Conservation (phyloP, 306 rosid genomes). For the Acacia crassicarpa region DNA sequence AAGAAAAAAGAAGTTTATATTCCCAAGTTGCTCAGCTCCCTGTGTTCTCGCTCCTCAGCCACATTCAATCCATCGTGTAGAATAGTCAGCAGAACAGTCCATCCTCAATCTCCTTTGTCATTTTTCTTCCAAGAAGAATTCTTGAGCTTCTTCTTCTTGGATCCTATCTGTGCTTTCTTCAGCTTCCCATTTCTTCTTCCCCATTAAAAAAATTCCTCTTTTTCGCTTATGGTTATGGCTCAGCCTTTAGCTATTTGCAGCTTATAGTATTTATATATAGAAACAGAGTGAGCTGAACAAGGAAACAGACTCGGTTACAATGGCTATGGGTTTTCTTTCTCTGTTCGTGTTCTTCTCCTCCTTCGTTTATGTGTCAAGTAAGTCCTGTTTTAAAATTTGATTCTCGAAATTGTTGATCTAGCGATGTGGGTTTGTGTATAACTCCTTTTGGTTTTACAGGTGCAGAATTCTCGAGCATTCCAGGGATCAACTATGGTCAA, state of each 20-base stretch:
- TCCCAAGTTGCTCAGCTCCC: background rate
- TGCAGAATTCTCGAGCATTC: constrained; percentile 45
- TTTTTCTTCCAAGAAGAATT: background rate
- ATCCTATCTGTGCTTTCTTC: background rate
- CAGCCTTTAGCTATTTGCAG: background rate
- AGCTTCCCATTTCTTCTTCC: constrained; percentile 4
- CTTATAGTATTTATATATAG: background rate
- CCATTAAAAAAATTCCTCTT: background rate
- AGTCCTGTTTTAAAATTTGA: background rate
- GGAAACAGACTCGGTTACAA: background rate
- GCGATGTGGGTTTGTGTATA: background rate
- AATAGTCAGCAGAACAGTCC: background rate
- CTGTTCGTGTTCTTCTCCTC: constrained; percentile 38
- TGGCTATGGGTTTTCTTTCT: constrained; percentile 31
- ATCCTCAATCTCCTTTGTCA: background rate
- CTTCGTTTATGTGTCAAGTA: constrained; percentile 39
- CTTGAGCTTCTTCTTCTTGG: background rate
- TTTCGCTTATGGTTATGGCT: background rate
- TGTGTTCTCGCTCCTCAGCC: background rate
- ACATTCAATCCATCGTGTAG: background rate
- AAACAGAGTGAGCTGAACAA: background rate
- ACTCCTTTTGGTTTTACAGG: constrained; percentile 34
- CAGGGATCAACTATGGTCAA: constrained; percentile 79
- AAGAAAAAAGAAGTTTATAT: constrained; percentile 22
- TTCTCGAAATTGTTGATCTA: background rate